Evolutionary conservation across 768 basidiomycete species (phyloP).

Genomic region (Tremella fuciformis): DNA sequence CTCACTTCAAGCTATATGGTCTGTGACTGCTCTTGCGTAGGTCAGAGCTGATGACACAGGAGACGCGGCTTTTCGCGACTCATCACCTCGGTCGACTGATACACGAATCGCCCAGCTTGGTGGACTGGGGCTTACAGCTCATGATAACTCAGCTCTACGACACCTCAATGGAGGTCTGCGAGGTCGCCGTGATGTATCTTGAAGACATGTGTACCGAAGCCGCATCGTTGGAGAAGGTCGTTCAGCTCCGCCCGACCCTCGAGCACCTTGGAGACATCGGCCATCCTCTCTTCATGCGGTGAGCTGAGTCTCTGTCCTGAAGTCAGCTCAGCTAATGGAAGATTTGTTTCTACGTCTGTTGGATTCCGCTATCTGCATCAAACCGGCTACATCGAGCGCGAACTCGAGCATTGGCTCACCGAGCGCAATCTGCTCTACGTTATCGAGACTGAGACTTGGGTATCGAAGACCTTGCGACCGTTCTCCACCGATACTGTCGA

Average conservation of each 20-base stretch:
- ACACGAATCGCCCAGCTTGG: conserved; percentile 61
- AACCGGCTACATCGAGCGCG: conserved; percentile 85
- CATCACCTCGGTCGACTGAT: conserved; percentile 79
- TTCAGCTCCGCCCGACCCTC: conserved; percentile 89
- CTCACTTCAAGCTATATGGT: conserved; percentile 90
- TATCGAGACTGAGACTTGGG: conserved; percentile 86
- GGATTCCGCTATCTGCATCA: conserved; percentile 91
- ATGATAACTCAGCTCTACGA: conserved; percentile 96
- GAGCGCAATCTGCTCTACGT: conserved; percentile 92
- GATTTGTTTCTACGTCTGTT: conserved; percentile 89
- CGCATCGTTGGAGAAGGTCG: conserved; percentile 80
- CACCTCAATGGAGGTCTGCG: conserved; percentile 81
- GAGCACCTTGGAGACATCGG: conserved; percentile 94
- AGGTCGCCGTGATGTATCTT: conserved; percentile 81
- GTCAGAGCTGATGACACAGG: conserved; percentile 55
- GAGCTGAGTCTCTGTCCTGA: conserved; percentile 32
- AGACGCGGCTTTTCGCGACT: conserved; percentile 83
- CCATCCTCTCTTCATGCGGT: conserved; percentile 83
- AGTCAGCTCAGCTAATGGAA: conserved; percentile 43
- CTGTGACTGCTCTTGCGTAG: conserved; percentile 20
- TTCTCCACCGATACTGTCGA: conserved; percentile 39
- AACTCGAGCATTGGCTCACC: conserved; percentile 95
- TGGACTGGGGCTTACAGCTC: conserved; percentile 83
- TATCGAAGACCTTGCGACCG: conserved; percentile 56
- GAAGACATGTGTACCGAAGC: conserved; percentile 84